These are phyloP conservation scores for Clonostachys rosea DNA, from an alignment of 2,329 filamentous ascomycete species.

Conservation along the genomic window DNA sequence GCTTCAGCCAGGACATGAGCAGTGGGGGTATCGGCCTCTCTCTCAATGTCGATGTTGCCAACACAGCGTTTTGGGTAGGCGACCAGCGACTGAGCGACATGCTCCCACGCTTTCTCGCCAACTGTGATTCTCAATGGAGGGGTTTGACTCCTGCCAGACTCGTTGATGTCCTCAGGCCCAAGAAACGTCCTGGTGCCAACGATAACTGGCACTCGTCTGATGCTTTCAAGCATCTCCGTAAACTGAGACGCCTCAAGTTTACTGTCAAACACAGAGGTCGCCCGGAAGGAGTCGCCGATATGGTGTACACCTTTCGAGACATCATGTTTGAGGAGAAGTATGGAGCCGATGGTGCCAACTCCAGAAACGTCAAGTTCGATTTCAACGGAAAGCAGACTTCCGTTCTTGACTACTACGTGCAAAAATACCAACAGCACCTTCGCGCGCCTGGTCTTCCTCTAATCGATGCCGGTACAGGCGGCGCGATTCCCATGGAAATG, in stretches of 20 bases:
- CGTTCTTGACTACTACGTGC: conserved; percentile 50
- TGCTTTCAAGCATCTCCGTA: conserved; percentile 48
- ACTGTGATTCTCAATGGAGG: conserved; percentile 18
- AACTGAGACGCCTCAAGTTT: conserved; percentile 52
- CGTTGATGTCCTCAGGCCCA: conserved; percentile 24
- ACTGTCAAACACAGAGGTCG: conserved; percentile 45
- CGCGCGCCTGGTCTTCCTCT: conserved; percentile 46
- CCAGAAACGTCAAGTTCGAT: conserved; percentile 52
- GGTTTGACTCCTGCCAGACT: conserved; percentile 16
- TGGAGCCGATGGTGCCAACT: conserved; percentile 38
- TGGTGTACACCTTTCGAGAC: conserved; percentile 45
- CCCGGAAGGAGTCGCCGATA: conserved; percentile 24
- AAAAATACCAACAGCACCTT: conserved; percentile 49
- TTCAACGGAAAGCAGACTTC: conserved; percentile 36
- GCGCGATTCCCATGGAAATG: conserved; percentile 58
- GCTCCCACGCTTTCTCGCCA: conserved; percentile 22
- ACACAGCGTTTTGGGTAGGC: conserved; percentile 78
- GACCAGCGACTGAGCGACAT: conserved; percentile 31
- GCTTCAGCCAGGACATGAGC: conserved; percentile 56
- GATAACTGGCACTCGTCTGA: conserved; percentile 33
- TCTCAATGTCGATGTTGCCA: conserved; percentile 87
- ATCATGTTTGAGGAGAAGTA: conserved; percentile 42
- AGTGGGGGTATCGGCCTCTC: conserved; percentile 59
- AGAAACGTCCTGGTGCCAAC: conserved; percentile 8
- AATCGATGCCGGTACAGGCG: conserved; percentile 49